Base-by-base conservation (phyloP, 345 rosid genomes). In the Bruguiera parviflora region DNA sequence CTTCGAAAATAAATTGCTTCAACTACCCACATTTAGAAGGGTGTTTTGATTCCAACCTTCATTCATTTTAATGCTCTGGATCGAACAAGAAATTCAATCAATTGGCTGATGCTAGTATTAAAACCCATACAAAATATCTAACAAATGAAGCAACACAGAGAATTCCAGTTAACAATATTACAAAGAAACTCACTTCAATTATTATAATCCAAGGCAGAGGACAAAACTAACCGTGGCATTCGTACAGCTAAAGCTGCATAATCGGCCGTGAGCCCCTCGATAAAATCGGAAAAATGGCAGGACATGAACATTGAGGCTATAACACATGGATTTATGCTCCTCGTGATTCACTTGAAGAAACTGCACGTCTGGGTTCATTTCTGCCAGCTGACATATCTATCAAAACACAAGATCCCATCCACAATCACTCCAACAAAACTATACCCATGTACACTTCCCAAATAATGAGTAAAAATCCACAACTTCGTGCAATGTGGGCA, bases 171-270 rank as follows among this genome's bases (percentile, higher is more conserved):
- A 15, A 6, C 15, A 46, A 46, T 18, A 28, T 10, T 16, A 51
- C 11, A 22, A 47, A 5, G 18, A n/a, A 7, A 37, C 47, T 33
- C 61, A 31, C 47, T 15, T 15, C 6, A 22, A 29, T 28, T 28
- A 47, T 4, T 25, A 2, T 39, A 55, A 22, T 33, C 22, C 59
- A 22, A 22, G 28, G 46, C 6, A 28, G 7, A n/a, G 6, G 46
- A 4, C 24, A 37, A 65, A 37, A 86, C 91, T 65, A 77, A 92
- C 99, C 86, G 99, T 95, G 66, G 99, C 97, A 83, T 88, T 90
- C 39, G 99, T 92, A 71, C 96, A 92, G 84, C 99, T 95, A 75
- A 92, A 95, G 80, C 97, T 90, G 77, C 97, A 92, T 47, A 95
- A 64, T 60, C 96, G 96, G 62, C 99, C 97, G 5, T 88, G 89